Evolutionary conservation across 768 basidiomycete species (phyloP), one percentile per base, ranked within the genome.

Genomic region (Lactarius tabidus): DNA sequence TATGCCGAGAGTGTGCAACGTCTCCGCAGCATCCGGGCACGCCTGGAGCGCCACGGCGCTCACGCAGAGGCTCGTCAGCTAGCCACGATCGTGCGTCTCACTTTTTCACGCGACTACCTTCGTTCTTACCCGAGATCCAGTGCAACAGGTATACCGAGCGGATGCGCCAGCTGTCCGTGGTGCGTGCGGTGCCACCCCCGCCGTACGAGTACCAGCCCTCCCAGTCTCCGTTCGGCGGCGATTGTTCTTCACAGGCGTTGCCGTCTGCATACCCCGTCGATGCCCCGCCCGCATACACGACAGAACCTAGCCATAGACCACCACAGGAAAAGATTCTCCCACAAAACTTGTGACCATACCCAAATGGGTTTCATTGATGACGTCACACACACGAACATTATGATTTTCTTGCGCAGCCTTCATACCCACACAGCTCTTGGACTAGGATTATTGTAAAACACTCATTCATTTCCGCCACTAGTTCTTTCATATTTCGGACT

Each of bases 21-120:
- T 43, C 57, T 66, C 6, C 57, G 60, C 6, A 28, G 35, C 33
- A 66, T 66, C 51, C 51, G 52, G 17, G 56, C 48, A 23, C 65
- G 65, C 15, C 17, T 66, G n/a, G 55, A 66, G 35, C 65, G 65
- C 15, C 43, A 66, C n/a, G 65, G 65, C 12, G 65, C 60, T 6
- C 39, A 31, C n/a, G 17, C 48, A 4, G 51, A 62, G 26, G 60
- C 57, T 0, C 26, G 60, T 2, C 56, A 38, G 10, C 17, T 66
- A 1, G 57, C 65, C 26, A 35, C 57, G 26, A 66, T 66, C 41
- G 65, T 66, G 31, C n/a, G 65, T 62, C 15, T 6, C 36, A 48
- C 8, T 33, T 33, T 33, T 8, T 33, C 8, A 33, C 33, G 8
- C 33, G 33, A 5, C 1, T n/a, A 2, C 14, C 45, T 26, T 23